phyloP scores from a whole-genome alignment of 495 filamentous ascomycete genomes.

The Neurospora sp. region DNA sequence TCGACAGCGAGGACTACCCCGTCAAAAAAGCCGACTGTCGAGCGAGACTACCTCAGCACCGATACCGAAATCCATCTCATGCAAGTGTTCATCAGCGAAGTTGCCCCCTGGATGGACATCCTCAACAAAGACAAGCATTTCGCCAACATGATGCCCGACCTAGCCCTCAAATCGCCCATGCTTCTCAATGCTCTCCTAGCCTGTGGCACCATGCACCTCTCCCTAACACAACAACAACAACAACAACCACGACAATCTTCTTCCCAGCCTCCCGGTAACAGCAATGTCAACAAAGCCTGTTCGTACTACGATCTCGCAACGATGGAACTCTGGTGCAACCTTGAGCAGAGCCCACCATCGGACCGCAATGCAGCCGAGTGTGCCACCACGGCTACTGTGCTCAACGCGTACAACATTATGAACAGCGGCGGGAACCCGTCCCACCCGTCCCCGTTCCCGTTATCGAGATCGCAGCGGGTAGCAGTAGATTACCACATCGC shows the following conservation, averaged over 20 bases:
- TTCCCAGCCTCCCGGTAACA: neutral
- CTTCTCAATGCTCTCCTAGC: slow-evolving; percentile 86
- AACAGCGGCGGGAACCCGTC: slow-evolving; percentile 26
- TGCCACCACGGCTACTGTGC: slow-evolving; percentile 77
- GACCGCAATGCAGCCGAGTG: slow-evolving; percentile 77
- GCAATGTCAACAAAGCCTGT: slow-evolving; percentile 25
- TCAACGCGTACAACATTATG: slow-evolving; percentile 90
- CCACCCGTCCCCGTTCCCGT: neutral
- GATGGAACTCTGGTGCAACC: slow-evolving; percentile 54
- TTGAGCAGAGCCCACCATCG: slow-evolving; percentile 50
- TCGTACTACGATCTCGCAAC: slow-evolving; percentile 72
- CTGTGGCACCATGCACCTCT: slow-evolving; percentile 76
- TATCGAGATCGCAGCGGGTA: neutral
- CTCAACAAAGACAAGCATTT: slow-evolving; percentile 88
- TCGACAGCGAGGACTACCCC: neutral
- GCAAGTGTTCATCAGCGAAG: slow-evolving; percentile 85
- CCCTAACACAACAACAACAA: slow-evolving; percentile 57
- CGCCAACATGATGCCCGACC: slow-evolving; percentile 67
- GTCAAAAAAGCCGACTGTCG: slow-evolving; percentile 6
- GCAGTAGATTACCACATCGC: slow-evolving; percentile 59
- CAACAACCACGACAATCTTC: neutral
- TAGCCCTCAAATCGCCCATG: slow-evolving; percentile 76
- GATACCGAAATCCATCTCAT: slow-evolving; percentile 75
- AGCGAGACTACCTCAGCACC: slow-evolving; percentile 50
- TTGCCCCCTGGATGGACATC: slow-evolving; percentile 90